Base-by-base conservation (phyloP, 2,329 filamentous ascomycete species). In the Stemphylium lycopersici region DNA sequence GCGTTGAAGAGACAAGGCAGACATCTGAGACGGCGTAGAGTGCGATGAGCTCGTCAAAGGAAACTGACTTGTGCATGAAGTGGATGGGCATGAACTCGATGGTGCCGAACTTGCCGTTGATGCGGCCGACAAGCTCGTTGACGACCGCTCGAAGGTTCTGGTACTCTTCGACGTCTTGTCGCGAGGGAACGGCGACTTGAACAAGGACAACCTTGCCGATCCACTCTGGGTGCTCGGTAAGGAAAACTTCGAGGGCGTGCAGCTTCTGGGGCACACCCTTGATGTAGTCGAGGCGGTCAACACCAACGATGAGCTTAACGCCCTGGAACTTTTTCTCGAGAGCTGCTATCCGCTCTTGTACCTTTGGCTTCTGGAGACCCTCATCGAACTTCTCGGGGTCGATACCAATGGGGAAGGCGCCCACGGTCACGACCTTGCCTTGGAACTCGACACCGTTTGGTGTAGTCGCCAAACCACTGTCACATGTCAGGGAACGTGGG, bases 81-180 rank as follows among this genome's bases (percentile, higher is more conserved):
- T 98, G 95, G 66, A 99, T 98, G 1, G 95, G 95, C 89, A 96
- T 97, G 79, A 97, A 98, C 76, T 98, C 93, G 69, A 98, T 89
- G 29, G 93, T 97, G 74, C 93, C 93, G 70, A 97, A 98, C 73
- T 90, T 92, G 70, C 95, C 95, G 72, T 99, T 99, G 79, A 99
- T 98, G 57, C 93, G 87, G 33, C 95, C 95, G 12, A 98, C 93
- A 10, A 98, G 84, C 79, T 99, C 95, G 74, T 98, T 99, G 71
- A 97, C 93, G 3, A 96, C 91, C 16, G 93, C 92, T 24, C 93
- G 88, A 32, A 99, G 83, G 71, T 98, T 97, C 76, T 98, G 93
- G 73, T 99, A 98, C 73, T 98, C 95, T 70, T 98, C 95, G 52
- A 98, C 95, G 69, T 98, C 95, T 72, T 96, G 91, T 59, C 95